Percentiles rank a stretch among this genome's conserved stretches.
Evolutionary conservation across 2,329 filamentous ascomycete species (phyloP).

Genomic region (Neonectria ditissima): DNA sequence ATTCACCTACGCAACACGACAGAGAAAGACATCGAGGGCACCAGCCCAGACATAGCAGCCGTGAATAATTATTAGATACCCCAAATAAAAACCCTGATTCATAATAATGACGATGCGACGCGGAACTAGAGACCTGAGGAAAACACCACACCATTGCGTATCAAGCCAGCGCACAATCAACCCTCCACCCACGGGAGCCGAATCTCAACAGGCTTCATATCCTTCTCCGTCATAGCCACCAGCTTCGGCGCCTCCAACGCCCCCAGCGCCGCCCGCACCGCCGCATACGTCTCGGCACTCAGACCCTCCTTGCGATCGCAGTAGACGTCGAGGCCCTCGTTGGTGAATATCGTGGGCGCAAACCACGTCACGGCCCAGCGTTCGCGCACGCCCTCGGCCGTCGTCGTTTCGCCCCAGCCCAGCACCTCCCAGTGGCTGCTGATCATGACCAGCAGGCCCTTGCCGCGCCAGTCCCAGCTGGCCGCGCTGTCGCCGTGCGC

Average conservation of each 20-base stretch:
- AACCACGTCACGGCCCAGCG: conserved; percentile 89
- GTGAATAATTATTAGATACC: conserved; percentile 34
- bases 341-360: conserved; percentile 84
- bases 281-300: conserved; percentile 65
- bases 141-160: not conserved
- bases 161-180: conserved; percentile 12
- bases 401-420: conserved; percentile 72
- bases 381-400: conserved; percentile 57
- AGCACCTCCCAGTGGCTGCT: conserved; percentile 84
- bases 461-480: conserved; percentile 83
- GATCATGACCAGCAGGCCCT: conserved; percentile 78
- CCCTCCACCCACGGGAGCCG: conserved; percentile 61
- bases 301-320: conserved; percentile 72
- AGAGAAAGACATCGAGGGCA: conserved; percentile 26
- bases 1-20: conserved; percentile 26
- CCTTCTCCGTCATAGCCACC: conserved; percentile 59
- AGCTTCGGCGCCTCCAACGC: conserved; percentile 65
- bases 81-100: conserved; percentile 1
- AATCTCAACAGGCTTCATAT: conserved; percentile 65
- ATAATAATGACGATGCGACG: not conserved
- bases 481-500: conserved; percentile 41
- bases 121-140: not conserved
- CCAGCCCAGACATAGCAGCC: conserved; percentile 24
- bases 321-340: conserved; percentile 85
- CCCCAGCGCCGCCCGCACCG: conserved; percentile 65